These are phyloP conservation scores for Gossypium gossypioides DNA, from an alignment of 441 rosid species.

Conservation along the genomic window DNA sequence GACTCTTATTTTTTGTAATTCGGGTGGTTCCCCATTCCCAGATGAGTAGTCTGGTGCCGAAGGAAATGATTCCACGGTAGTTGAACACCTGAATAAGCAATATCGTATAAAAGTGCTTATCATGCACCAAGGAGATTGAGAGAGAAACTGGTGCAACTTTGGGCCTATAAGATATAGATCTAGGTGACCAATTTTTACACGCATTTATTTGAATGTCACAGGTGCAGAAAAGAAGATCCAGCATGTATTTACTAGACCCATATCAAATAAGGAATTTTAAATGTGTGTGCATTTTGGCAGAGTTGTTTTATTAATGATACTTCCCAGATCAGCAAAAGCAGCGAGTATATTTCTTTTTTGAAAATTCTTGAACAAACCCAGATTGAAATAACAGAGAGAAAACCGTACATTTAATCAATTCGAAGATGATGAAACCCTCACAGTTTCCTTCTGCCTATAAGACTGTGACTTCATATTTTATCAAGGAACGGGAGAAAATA, in stretches of 20 bases:
- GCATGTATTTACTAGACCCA: not conserved
- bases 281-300: not conserved
- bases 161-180: not conserved
- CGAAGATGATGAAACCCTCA: not conserved
- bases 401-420: not conserved
- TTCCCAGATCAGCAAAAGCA: slow-evolving; percentile 7
- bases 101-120: not conserved
- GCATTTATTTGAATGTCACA: not conserved
- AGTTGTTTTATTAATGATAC: not conserved
- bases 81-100: slow-evolving; percentile 60
- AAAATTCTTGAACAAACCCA: not conserved
- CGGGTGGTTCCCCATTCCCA: slow-evolving; percentile 43
- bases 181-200: not conserved
- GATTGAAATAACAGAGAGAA: not conserved
- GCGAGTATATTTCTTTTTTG: not conserved
- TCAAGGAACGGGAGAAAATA: not conserved
- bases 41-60: slow-evolving; percentile 52
- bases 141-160: not conserved
- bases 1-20: slow-evolving; percentile 70
- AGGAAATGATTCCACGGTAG: slow-evolving; percentile 81
- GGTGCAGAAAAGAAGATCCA: not conserved
- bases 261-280: not conserved
- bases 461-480: not conserved
- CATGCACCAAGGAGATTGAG: not conserved
- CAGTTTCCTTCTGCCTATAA: not conserved